Percentiles rank a stretch among this genome's conserved stretches.
Evolutionary conservation across 225 moss, liverwort and hornwort species (phyloP).

Genomic region (Takakia lepidozioides): DNA sequence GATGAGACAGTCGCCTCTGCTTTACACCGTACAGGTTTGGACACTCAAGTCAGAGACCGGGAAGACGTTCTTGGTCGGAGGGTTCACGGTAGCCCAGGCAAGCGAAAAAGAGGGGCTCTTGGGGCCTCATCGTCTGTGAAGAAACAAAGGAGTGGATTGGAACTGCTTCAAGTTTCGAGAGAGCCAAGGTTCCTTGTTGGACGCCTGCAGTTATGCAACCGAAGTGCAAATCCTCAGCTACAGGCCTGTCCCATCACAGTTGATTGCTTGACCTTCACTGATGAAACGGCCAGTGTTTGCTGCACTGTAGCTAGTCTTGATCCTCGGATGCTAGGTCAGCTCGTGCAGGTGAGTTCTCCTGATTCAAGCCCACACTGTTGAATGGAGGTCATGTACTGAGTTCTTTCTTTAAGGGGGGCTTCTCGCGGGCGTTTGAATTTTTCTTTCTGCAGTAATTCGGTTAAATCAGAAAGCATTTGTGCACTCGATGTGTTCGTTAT

Average conservation of each 20-base stretch:
- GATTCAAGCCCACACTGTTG: neutral
- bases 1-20: neutral
- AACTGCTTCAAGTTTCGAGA: conserved; percentile 12
- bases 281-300: conserved; percentile 53
- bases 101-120: conserved; percentile 27
- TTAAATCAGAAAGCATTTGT: too few species aligned
- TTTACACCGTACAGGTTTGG: conserved; percentile 2
- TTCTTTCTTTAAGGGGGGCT: too few species aligned
- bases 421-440: too few species aligned
- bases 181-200: conserved; percentile 35
- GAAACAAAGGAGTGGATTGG: conserved; percentile 23
- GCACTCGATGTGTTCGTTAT: too few species aligned
- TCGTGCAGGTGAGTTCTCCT: conserved; percentile 56
- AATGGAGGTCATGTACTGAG: too few species aligned
- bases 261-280: conserved; percentile 68
- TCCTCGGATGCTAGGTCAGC: conserved; percentile 40
- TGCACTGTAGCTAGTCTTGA: conserved; percentile 50
- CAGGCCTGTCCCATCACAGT: conserved; percentile 35
- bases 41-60: conserved; percentile 2
- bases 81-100: conserved; percentile 7
- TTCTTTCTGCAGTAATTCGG: too few species aligned
- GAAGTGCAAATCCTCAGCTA: conserved; percentile 24
- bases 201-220: conserved; percentile 63
- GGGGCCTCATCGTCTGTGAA: conserved; percentile 12
- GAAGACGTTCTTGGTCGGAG: conserved; percentile 1